A percentile compares a stretch with the other conserved stretches of the same genome.
Conservation (phyloP, 306 rosid genomes). For the Cicer yamashitae region DNA sequence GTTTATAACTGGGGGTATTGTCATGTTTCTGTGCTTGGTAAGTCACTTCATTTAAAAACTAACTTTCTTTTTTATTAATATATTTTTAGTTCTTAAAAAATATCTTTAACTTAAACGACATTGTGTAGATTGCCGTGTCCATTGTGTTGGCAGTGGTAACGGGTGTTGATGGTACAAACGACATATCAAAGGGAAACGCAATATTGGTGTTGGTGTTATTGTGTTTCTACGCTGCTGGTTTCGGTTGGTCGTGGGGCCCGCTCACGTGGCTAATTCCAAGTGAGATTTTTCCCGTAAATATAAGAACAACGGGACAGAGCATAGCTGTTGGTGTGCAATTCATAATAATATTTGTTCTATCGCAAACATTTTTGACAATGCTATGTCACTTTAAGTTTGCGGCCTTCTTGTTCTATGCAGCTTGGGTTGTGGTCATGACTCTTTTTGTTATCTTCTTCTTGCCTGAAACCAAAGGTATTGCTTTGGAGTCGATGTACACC, state of each 20-base stretch:
- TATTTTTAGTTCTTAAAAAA: too few species aligned
- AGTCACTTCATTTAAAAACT: neutral
- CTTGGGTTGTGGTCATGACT: conserved; percentile 69
- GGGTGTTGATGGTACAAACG: neutral
- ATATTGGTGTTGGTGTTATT: conserved; percentile 36
- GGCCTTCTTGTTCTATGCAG: conserved; percentile 69
- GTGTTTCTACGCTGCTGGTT: conserved; percentile 65
- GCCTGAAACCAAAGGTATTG: conserved; percentile 81
- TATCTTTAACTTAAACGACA: too few species aligned
- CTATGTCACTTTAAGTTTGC: conserved; percentile 76
- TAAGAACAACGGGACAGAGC: conserved; percentile 74
- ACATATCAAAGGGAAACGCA: neutral
- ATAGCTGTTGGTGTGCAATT: conserved; percentile 58
- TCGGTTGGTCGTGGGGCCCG: conserved; percentile 88
- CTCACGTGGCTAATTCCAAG: conserved; percentile 73
- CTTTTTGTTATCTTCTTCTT: conserved; percentile 41
- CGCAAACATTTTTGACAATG: conserved; percentile 73
- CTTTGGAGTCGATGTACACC: conserved; percentile 56
- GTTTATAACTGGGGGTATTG: conserved; percentile 63
- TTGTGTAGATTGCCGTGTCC: neutral
- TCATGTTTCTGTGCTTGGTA: conserved; percentile 60
- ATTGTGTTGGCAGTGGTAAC: neutral
- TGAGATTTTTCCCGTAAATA: conserved; percentile 70
- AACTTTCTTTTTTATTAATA: neutral
- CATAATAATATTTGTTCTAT: conserved; percentile 50